Evolutionary conservation across 306 rosid species (phyloP).

Genomic region (Benincasa hispida): DNA sequence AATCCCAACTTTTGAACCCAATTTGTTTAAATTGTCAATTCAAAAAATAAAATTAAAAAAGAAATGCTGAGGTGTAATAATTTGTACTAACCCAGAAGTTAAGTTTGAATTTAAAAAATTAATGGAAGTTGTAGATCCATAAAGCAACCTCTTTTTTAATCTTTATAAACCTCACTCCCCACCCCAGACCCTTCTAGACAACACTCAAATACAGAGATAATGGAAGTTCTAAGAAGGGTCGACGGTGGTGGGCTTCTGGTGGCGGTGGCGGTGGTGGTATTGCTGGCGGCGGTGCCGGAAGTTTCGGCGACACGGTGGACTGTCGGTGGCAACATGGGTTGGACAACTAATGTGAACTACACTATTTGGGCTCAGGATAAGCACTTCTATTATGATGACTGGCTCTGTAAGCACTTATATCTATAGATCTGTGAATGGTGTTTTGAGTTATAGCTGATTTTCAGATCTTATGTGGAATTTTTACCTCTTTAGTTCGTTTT

Average conservation of each 20-base stretch:
- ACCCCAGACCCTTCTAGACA: slow-evolving; percentile 21
- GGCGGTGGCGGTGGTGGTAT: background rate
- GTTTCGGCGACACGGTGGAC: slow-evolving; percentile 43
- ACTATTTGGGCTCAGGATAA: slow-evolving; percentile 55
- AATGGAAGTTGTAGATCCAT: slow-evolving; percentile 6
- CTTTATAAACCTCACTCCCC: background rate
- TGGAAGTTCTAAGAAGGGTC: slow-evolving; percentile 31
- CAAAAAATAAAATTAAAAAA: background rate
- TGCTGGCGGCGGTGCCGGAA: slow-evolving; percentile 33
- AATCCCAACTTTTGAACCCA: background rate
- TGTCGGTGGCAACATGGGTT: slow-evolving; percentile 58
- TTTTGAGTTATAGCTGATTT: background rate
- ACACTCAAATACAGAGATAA: slow-evolving; percentile 2
- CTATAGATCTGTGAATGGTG: background rate
- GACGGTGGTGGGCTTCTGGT: slow-evolving; percentile 11
- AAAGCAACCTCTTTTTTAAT: background rate
- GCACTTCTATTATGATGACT: slow-evolving; percentile 84
- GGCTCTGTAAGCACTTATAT: slow-evolving; percentile 60
- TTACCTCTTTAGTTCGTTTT: background rate
- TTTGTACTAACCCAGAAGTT: background rate
- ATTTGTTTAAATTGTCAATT: background rate
- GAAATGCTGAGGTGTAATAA: background rate
- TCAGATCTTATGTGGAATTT: background rate
- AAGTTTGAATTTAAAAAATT: slow-evolving; percentile 2
- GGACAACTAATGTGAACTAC: slow-evolving; percentile 64